Conservation (phyloP, 169 alveolate species). For the Neospora caninum region DNA sequence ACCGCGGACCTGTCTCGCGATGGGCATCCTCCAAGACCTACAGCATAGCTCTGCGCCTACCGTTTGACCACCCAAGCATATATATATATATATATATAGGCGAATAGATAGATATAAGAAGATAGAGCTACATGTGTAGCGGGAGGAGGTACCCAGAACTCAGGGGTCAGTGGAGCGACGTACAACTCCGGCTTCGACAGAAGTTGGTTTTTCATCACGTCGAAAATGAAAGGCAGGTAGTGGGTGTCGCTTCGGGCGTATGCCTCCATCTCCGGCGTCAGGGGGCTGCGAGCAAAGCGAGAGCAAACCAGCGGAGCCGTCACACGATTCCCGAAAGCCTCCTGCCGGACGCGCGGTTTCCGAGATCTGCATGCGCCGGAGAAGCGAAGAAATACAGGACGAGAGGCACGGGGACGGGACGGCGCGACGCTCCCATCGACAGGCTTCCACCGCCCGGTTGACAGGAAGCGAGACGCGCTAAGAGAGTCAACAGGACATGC, state of each 20-base stretch:
- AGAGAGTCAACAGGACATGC: too few relatives aligned
- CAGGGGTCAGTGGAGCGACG: background rate
- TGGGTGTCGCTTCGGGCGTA: constrained; percentile 95
- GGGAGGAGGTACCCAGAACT: too few relatives aligned
- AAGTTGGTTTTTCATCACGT: constrained; percentile 78
- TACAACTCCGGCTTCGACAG: constrained; percentile 1
- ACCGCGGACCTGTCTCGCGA: too few relatives aligned
- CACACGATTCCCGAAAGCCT: background rate
- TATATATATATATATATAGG: constrained; percentile 1
- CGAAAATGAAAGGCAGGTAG: constrained; percentile 88
- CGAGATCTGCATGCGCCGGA: too few relatives aligned
- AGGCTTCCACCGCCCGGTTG: too few relatives aligned
- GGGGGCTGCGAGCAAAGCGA: constrained; percentile 79
- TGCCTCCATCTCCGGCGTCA: constrained; percentile 84
- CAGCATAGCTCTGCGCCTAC: too few relatives aligned
- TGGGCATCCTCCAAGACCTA: too few relatives aligned
- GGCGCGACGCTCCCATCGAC: too few relatives aligned
- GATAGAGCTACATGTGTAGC: background rate
- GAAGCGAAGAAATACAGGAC: too few relatives aligned
- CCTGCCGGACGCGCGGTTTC: too few relatives aligned
- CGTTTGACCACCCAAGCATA: background rate
- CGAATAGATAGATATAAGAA: background rate
- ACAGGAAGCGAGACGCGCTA: too few relatives aligned
- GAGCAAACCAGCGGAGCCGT: background rate
- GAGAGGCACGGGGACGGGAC: too few relatives aligned